A percentile compares a stretch with the other conserved stretches of the same genome.
Conservation (phyloP, 495 filamentous ascomycete species). For the Lophiostoma macrostomum region DNA sequence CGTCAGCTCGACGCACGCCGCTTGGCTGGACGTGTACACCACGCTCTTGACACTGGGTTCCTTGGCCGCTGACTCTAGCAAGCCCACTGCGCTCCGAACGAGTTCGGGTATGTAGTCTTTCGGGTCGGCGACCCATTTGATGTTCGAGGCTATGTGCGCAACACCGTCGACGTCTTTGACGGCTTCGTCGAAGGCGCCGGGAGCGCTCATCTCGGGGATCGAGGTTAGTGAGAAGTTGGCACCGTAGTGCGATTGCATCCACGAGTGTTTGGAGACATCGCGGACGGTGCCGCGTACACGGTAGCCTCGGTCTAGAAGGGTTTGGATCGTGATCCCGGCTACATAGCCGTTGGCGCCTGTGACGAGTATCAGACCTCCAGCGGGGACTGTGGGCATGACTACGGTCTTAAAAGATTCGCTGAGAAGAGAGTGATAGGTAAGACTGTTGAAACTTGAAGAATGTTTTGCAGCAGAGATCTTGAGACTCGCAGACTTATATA, state of each 20-base stretch:
- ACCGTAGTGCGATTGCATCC: constrained; percentile 18
- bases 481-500: too few relatives aligned
- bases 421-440: too few relatives aligned
- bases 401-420: too few relatives aligned
- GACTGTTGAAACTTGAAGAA: too few relatives aligned
- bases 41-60: constrained; percentile 24
- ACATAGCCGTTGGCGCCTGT: constrained; percentile 43
- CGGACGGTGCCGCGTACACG: constrained; percentile 30
- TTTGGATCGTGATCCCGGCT: constrained; percentile 37
- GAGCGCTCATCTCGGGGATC: constrained; percentile 9
- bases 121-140: constrained; percentile 2
- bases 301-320: constrained; percentile 34
- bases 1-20: constrained; percentile 1
- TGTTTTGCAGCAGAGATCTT: too few relatives aligned
- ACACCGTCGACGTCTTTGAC: constrained; percentile 24
- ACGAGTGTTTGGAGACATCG: constrained; percentile 26
- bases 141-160: constrained; percentile 12
- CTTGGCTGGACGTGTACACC: constrained; percentile 22
- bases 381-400: constrained; percentile 6
- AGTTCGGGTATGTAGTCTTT: constrained; percentile 4
- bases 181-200: constrained; percentile 17
- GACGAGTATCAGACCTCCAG: constrained; percentile 30
- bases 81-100: background rate
- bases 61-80: constrained; percentile 16
- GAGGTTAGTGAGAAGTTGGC: constrained; percentile 13